Conservation (phyloP, 169 alveolate species). For the Toxoplasma gondii region DNA sequence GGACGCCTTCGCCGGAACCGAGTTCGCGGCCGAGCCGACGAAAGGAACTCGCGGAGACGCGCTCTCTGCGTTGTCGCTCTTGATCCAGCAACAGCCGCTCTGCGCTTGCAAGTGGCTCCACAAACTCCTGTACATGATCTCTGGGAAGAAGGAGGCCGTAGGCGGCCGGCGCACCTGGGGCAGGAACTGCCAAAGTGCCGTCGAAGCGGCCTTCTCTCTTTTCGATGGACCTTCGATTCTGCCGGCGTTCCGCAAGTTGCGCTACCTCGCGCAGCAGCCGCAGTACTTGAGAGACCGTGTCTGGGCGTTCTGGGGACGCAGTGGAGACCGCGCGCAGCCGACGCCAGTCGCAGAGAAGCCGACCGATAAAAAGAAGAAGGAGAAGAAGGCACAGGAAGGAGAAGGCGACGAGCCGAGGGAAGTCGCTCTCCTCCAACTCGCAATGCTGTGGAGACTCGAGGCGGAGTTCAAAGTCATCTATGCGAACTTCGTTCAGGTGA, state of each 20-base stretch:
- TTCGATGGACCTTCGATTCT: not conserved
- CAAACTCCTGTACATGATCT: not conserved
- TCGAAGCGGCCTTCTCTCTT: not conserved
- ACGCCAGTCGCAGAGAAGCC: not conserved
- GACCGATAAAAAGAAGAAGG: no score
- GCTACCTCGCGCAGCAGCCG: not conserved
- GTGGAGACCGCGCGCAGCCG: not conserved
- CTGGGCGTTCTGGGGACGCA: not conserved
- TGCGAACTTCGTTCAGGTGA: not conserved
- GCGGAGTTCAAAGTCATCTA: not conserved
- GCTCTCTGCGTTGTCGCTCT: not conserved
- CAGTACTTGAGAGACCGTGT: not conserved
- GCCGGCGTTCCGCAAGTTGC: not conserved
- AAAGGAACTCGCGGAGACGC: not conserved
- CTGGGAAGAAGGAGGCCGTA: not conserved
- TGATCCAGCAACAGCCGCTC: slow-evolving; percentile 7
- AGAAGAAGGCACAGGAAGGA: not conserved
- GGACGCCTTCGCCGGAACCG: not conserved
- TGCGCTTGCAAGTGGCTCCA: not conserved
- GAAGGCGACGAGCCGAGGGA: not conserved
- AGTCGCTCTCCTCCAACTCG: not conserved
- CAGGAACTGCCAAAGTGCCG: not conserved
- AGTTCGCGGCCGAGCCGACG: not conserved
- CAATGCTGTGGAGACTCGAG: not conserved
- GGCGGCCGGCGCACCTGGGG: not conserved